These are phyloP conservation scores for Ceratocystis albifundus DNA, from an alignment of 2,329 filamentous ascomycete genomes.

Conservation along the genomic window DNA sequence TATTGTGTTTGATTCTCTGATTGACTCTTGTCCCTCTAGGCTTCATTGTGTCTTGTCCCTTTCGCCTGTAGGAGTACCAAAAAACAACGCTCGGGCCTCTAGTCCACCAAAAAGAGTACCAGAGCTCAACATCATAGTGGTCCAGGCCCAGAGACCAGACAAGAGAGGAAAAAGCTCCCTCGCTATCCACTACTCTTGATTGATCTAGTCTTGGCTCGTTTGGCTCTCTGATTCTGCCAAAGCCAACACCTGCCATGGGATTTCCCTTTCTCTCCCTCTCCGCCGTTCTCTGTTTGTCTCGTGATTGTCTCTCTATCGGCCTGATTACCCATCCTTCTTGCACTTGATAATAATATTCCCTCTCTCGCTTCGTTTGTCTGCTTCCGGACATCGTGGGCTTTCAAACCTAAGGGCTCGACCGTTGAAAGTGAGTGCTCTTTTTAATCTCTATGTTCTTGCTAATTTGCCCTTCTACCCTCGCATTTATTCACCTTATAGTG, in stretches of 20 bases:
- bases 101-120: not conserved
- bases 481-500: not conserved
- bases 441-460: not conserved
- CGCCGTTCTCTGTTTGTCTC: too few species aligned
- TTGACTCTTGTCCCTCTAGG: not conserved
- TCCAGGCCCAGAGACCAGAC: not conserved
- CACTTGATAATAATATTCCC: not conserved
- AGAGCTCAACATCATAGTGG: not conserved
- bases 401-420: not conserved
- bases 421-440: not conserved
- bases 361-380: not conserved
- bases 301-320: not conserved
- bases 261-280: not conserved
- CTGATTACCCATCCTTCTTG: not conserved
- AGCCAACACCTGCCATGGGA: not conserved
- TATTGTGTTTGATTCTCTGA: too few species aligned
- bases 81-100: constrained; percentile 2
- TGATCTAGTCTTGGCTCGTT: not conserved
- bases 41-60: not conserved
- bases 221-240: not conserved
- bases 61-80: not conserved
- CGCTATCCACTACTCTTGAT: not conserved
- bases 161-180: not conserved
- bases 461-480: not conserved
- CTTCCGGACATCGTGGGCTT: constrained; percentile 5